phyloP scores from a whole-genome alignment of 2,329 filamentous ascomycete genomes.

The Ophiostoma sp. region DNA sequence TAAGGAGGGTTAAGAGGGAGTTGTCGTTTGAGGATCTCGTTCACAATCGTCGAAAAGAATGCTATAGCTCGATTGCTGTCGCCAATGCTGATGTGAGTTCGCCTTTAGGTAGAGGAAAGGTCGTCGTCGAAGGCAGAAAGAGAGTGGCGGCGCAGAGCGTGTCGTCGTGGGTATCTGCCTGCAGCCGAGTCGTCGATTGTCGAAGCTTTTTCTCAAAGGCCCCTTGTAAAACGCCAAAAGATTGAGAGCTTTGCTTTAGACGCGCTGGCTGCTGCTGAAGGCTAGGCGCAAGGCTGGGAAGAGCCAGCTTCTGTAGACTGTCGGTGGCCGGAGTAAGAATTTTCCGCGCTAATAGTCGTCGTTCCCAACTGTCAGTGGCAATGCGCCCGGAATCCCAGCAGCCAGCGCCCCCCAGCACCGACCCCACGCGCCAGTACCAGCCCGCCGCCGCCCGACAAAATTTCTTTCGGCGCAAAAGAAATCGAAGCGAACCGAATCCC shows the following conservation, averaged over 20 bases:
- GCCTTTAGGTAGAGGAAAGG: neutral
- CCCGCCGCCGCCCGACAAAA: neutral
- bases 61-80: neutral
- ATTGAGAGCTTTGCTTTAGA: conserved; percentile 11
- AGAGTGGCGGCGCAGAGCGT: neutral
- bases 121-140: neutral
- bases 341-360: conserved; percentile 13
- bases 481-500: neutral
- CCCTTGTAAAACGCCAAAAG: neutral
- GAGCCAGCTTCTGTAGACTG: neutral
- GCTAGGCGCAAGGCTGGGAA: conserved; percentile 19
- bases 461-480: conserved; percentile 5
- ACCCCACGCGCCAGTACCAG: neutral
- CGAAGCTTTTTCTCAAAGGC: neutral
- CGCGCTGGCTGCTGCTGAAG: conserved; percentile 8
- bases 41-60: neutral
- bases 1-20: neutral
- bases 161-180: neutral
- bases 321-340: conserved; percentile 21
- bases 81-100: neutral
- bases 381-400: neutral
- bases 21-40: neutral
- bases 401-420: neutral
- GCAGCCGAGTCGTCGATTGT: neutral
- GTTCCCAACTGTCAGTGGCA: neutral